Conservation (phyloP, 2,329 filamentous ascomycete species). For the Epichloe scottii region DNA sequence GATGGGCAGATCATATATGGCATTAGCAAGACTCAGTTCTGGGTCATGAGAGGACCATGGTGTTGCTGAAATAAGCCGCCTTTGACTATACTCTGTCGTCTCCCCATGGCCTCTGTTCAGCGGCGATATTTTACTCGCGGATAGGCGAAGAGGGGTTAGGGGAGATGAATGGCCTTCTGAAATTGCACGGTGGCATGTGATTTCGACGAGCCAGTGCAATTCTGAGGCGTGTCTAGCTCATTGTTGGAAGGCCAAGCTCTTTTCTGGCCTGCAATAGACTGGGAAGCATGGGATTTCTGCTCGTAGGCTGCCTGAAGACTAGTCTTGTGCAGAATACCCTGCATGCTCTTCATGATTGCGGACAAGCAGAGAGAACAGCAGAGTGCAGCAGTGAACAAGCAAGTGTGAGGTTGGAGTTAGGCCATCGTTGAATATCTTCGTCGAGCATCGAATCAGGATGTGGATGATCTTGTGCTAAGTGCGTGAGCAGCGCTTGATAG, state of each 20-base stretch:
- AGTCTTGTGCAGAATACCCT: constrained; percentile 34
- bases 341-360: constrained; percentile 26
- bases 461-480: neutral
- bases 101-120: constrained; percentile 12
- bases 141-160: constrained; percentile 16
- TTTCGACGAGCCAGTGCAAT: neutral
- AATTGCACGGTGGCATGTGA: constrained; percentile 15
- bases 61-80: constrained; percentile 37
- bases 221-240: neutral
- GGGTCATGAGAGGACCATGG: constrained; percentile 39
- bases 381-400: neutral
- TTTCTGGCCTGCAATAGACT: constrained; percentile 36
- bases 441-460: neutral
- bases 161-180: constrained; percentile 22
- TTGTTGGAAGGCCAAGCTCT: constrained; percentile 20
- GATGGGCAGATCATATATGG: constrained; percentile 48
- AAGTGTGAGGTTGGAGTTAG: neutral
- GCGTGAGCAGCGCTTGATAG: neutral
- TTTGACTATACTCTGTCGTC: constrained; percentile 44
- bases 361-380: neutral
- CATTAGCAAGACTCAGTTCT: constrained; percentile 48
- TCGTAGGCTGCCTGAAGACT: constrained; percentile 35
- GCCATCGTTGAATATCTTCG: neutral
- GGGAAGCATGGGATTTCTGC: constrained; percentile 25
- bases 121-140: constrained; percentile 34